phyloP scores from a whole-genome alignment of 2,329 filamentous ascomycete genomes.

The Clonostachys sp. region DNA sequence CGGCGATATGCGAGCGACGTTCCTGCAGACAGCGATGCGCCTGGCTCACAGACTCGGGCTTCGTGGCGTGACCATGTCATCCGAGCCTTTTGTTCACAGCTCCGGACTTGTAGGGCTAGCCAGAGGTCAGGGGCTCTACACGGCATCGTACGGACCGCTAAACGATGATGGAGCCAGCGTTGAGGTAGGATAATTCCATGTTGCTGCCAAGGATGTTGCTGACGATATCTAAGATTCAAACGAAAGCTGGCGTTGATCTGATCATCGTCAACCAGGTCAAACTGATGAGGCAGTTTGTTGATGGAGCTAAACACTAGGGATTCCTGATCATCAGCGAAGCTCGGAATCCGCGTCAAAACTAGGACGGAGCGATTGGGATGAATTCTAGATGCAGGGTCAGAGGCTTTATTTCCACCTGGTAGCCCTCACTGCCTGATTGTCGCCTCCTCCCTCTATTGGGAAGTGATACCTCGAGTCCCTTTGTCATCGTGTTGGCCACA shows the following conservation, averaged over 20 bases:
- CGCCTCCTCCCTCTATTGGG: too few relatives aligned
- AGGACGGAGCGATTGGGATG: too few relatives aligned
- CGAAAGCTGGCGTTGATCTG: neutral
- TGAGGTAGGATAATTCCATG: neutral
- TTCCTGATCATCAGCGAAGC: too few relatives aligned
- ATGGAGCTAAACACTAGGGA: too few relatives aligned
- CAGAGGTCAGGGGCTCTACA: neutral
- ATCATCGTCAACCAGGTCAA: neutral
- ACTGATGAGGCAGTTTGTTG: neutral
- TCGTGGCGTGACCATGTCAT: neutral
- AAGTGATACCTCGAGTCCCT: too few relatives aligned
- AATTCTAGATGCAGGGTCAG: too few relatives aligned
- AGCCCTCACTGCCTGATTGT: too few relatives aligned
- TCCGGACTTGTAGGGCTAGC: neutral
- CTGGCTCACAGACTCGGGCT: neutral
- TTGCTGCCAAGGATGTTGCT: neutral
- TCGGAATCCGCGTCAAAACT: too few relatives aligned
- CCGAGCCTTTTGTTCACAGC: neutral
- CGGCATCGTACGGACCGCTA: neutral
- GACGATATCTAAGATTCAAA: neutral
- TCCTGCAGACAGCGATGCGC: neutral
- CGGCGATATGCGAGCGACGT: neutral
- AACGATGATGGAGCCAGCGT: neutral
- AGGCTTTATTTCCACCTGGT: too few relatives aligned
- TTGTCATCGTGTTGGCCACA: too few relatives aligned